Percentiles rank a stretch among this genome's conserved stretches.
These are phyloP conservation scores for Aspergillus amoenus DNA, from an alignment of 2,329 filamentous ascomycete genomes.

Conservation along the genomic window DNA sequence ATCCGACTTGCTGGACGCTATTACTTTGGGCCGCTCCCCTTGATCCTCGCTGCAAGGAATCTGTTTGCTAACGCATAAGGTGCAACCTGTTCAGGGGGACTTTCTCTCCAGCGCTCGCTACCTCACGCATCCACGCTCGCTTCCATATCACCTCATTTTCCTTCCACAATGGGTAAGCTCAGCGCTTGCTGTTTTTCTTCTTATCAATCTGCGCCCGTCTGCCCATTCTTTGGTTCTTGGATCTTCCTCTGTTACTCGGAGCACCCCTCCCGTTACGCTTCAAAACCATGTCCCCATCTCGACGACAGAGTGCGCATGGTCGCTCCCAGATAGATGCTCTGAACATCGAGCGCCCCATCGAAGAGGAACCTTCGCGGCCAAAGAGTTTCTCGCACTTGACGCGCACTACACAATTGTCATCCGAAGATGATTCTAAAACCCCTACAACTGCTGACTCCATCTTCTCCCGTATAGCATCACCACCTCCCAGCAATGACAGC, in stretches of 20 bases:
- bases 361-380: constrained; percentile 8
- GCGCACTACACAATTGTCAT: constrained; percentile 10
- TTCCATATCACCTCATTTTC: constrained; percentile 20
- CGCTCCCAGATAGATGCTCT: constrained; percentile 12
- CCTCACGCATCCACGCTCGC: constrained; percentile 24
- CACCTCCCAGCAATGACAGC: constrained; percentile 32
- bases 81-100: constrained; percentile 28
- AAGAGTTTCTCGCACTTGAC: constrained; percentile 18
- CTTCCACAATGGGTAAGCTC: constrained; percentile 42
- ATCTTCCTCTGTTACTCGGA: background rate
- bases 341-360: constrained; percentile 5
- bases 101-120: constrained; percentile 26
- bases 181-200: constrained; percentile 13
- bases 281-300: constrained; percentile 16
- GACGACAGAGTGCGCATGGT: constrained; percentile 20
- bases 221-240: constrained; percentile 5
- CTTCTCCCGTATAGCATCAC: constrained; percentile 28
- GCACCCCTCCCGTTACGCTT: constrained; percentile 11
- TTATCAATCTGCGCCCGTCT: constrained; percentile 10
- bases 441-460: constrained; percentile 24
- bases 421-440: constrained; percentile 14
- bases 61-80: constrained; percentile 23
- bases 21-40: constrained; percentile 13
- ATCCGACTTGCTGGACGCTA: constrained; percentile 4
- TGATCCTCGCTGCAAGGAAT: constrained; percentile 18